Evolutionary conservation across 495 filamentous ascomycete genomes (phyloP), one percentile per base, ranked within the genome.

Genomic region (Diplogelasinospora grovesii): DNA sequence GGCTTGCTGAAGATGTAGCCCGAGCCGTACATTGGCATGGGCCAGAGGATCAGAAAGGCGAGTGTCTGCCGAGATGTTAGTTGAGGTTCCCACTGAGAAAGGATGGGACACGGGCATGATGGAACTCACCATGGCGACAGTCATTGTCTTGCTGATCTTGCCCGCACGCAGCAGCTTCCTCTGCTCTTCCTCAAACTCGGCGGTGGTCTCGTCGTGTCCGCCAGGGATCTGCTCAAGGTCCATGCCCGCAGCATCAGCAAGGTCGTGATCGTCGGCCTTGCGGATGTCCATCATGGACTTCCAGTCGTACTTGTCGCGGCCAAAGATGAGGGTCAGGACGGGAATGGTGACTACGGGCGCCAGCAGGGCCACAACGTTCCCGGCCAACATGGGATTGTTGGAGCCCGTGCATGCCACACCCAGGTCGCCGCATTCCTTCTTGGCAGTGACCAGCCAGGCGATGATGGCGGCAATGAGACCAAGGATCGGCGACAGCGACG

Each of bases 391-490:
- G 31, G 87, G 87, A 54, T 86, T 83, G 60, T 93, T 92, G 14
- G 77, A 74, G 25, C 87, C 87, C 3, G 86, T 90, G 38, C 79
- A 86, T 3, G 56, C 63, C 30, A 97, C 88, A 29, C 73, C 79
- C 16, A 97, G 69, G 13, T 67, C 59, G 18, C 87, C 86, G 48
- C 74, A 86, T 56, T 88, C 57, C 56, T 75, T 86, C 57, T 83
- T 83, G 22, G 90, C 79, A 1, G 88, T 95, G 5, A 95, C 89
- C 2, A 97, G 73, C 90, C 90, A 97, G 21, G 87, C 86, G 41
- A 84, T 82, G 30, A 96, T 67, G 5, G 84, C 81, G 46, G 81
- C 81, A 25, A 67, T 71, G 10, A 95, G 74, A 4, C 87, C 89
- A 11, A 95, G 69, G 8, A 85, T 73, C 1, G 90, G 89, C 0